Percentiles rank a stretch among this genome's conserved stretches.
These are phyloP conservation scores for Leishmania arabica DNA, from an alignment of 208 protist genomes.

Conservation along the genomic window DNA sequence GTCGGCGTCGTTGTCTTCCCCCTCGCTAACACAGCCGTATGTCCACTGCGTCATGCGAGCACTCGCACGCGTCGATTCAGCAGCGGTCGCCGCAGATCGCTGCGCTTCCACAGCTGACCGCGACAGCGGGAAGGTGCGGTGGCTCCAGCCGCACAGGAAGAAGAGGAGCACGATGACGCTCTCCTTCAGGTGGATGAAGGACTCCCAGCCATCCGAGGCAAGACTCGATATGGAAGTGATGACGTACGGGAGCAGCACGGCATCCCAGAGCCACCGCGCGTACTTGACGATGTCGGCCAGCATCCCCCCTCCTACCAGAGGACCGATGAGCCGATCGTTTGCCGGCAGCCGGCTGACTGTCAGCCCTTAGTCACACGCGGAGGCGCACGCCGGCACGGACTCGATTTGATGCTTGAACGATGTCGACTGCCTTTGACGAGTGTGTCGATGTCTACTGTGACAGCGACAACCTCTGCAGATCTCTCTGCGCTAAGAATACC, in stretches of 20 bases:
- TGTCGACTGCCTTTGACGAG: neutral
- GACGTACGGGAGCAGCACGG: conserved; percentile 54
- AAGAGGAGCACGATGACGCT: conserved; percentile 62
- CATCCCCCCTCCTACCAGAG: conserved; percentile 12
- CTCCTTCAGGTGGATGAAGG: conserved; percentile 43
- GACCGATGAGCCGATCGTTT: neutral
- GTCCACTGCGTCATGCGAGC: neutral
- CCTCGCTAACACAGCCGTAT: conserved; percentile 10
- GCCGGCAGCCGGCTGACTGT: neutral
- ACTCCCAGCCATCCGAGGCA: conserved; percentile 61
- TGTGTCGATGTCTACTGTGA: neutral
- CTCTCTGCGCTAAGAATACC: neutral
- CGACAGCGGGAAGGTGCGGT: conserved; percentile 60
- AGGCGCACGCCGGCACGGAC: neutral
- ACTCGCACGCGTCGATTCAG: neutral
- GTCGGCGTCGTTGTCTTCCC: conserved; percentile 26
- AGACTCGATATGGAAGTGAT: conserved; percentile 46
- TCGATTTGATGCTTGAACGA: neutral
- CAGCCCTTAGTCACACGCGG: neutral
- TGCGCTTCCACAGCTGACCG: conserved; percentile 22
- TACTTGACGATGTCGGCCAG: conserved; percentile 29
- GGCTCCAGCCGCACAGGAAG: conserved; percentile 76
- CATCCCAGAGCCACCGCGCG: conserved; percentile 46
- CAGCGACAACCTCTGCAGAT: neutral
- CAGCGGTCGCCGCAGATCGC: conserved; percentile 1